Conservation (phyloP, 1,139 yeast genomes). For the Suhomyces maxii region DNA sequence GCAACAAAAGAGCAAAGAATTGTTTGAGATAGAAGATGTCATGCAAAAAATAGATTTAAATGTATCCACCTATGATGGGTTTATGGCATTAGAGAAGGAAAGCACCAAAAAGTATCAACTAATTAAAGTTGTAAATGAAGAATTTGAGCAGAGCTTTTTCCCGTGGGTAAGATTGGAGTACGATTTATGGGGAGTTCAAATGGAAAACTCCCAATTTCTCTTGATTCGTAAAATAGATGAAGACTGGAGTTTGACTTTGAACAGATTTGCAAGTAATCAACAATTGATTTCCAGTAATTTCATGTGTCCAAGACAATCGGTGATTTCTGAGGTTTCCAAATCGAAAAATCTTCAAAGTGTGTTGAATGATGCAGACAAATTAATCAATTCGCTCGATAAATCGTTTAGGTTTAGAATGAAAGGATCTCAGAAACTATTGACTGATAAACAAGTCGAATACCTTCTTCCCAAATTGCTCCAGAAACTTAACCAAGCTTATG, state of each 20-base stretch:
- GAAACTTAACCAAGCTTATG: constrained; percentile 20
- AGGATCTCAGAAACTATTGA: neutral
- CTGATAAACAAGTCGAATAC: constrained; percentile 19
- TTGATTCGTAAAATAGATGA: constrained; percentile 14
- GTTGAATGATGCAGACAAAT: constrained; percentile 2
- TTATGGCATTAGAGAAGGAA: constrained; percentile 23
- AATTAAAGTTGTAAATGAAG: constrained; percentile 14
- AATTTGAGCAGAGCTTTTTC: constrained; percentile 16
- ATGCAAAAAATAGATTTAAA: constrained; percentile 19
- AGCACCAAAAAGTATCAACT: constrained; percentile 15
- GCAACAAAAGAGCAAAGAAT: constrained; percentile 10
- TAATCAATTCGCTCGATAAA: neutral
- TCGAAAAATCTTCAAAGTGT: constrained; percentile 1
- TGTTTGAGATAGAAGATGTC: constrained; percentile 17
- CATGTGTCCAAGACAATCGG: constrained; percentile 1
- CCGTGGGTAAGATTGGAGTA: constrained; percentile 34
- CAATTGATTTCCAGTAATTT: constrained; percentile 9
- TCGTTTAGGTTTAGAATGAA: neutral
- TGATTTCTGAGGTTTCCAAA: neutral
- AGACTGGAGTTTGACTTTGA: constrained; percentile 19
- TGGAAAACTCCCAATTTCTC: constrained; percentile 16
- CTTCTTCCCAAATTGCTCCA: constrained; percentile 17
- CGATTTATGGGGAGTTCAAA: constrained; percentile 34
- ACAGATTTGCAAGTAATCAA: constrained; percentile 14
- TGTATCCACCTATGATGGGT: constrained; percentile 35